Conservation (phyloP, 1,284 basidiomycete genomes). For the Ceratobasidium sp. region DNA sequence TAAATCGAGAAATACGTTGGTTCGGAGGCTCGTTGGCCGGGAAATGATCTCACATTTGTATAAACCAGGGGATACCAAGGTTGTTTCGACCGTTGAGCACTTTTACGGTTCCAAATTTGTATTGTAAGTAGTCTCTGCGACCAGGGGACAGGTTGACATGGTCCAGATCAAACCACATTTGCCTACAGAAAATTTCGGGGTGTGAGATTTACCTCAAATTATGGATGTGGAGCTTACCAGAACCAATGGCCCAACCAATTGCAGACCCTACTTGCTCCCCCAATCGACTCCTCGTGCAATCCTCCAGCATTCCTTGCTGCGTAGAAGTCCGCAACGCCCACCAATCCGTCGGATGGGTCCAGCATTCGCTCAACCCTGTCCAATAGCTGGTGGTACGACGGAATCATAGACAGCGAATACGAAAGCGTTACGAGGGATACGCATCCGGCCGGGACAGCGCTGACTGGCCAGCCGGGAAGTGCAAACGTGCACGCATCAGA, state of each 20-base stretch:
- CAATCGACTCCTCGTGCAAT: conserved; percentile 74
- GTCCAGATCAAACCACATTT: conserved; percentile 77
- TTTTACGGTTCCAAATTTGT: conserved; percentile 83
- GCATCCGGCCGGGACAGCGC: conserved; percentile 64
- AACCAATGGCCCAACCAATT: conserved; percentile 83
- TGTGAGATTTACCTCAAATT: background rate
- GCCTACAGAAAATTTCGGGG: background rate
- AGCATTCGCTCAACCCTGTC: conserved; percentile 80
- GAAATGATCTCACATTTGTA: conserved; percentile 67
- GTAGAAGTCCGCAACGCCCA: conserved; percentile 86
- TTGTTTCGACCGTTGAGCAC: conserved; percentile 80
- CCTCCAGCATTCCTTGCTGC: conserved; percentile 73
- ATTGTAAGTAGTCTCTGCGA: conserved; percentile 81
- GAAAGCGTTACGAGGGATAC: conserved; percentile 75
- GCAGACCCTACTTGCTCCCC: conserved; percentile 76
- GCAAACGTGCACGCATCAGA: conserved; percentile 81
- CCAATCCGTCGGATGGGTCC: conserved; percentile 72
- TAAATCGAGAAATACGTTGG: conserved; percentile 19
- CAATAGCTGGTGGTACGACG: conserved; percentile 75
- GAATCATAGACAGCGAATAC: conserved; percentile 83
- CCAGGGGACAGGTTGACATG: conserved; percentile 80
- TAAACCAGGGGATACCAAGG: conserved; percentile 76
- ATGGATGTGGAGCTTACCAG: conserved; percentile 73
- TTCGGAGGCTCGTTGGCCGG: conserved; percentile 52
- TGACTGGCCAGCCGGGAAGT: conserved; percentile 71